Evolutionary conservation across 352 stramenopile genomes (phyloP).

Genomic region (Lagenidium sp.): DNA sequence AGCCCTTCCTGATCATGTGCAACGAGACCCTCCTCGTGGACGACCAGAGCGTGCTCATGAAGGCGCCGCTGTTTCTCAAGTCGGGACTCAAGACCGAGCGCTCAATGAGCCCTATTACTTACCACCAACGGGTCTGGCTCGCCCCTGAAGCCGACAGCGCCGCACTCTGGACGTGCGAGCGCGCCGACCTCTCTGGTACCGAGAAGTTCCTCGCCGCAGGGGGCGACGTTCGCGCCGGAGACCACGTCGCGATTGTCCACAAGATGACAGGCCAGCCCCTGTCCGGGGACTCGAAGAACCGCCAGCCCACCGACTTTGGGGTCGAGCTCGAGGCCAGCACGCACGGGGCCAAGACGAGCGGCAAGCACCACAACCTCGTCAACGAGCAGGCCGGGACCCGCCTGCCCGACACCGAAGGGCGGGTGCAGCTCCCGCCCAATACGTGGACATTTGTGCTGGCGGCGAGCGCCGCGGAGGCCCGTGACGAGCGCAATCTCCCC

Average conservation of each 20-base stretch:
- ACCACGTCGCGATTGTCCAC: slow-evolving; percentile 57
- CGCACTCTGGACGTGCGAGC: slow-evolving; percentile 61
- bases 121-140: slow-evolving; percentile 75
- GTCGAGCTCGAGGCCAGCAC: slow-evolving; percentile 67
- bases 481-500: slow-evolving; percentile 33
- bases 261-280: slow-evolving; percentile 81
- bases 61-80: slow-evolving; percentile 72
- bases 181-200: slow-evolving; percentile 44
- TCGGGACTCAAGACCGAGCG: slow-evolving; percentile 72
- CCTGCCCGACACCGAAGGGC: slow-evolving; percentile 60
- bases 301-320: slow-evolving; percentile 72
- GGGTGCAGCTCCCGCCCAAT: slow-evolving; percentile 33
- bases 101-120: slow-evolving; percentile 83
- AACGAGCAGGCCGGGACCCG: slow-evolving; percentile 45
- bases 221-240: slow-evolving; percentile 27
- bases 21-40: slow-evolving; percentile 75
- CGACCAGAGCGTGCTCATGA: slow-evolving; percentile 59
- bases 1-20: slow-evolving; percentile 74
- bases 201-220: slow-evolving; percentile 65
- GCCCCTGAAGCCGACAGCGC: slow-evolving; percentile 50
- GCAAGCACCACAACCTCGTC: slow-evolving; percentile 63
- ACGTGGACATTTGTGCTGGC: slow-evolving; percentile 62
- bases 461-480: slow-evolving; percentile 20
- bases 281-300: slow-evolving; percentile 34
- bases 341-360: slow-evolving; percentile 27